Evolutionary conservation across 306 rosid genomes (phyloP).

Genomic region (Rosa lucieae): DNA sequence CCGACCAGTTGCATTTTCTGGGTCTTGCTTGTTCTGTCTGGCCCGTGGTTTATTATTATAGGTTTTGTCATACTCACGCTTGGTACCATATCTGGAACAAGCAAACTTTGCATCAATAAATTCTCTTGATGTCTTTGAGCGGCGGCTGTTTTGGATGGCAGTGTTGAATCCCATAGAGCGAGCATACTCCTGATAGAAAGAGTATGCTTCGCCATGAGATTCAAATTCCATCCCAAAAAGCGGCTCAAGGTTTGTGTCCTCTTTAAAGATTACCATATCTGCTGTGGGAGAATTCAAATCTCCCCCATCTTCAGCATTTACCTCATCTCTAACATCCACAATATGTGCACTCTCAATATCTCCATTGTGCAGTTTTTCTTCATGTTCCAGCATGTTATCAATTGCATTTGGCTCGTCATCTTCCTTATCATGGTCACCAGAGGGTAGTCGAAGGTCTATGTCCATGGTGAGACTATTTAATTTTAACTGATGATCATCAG

Average conservation of each 20-base stretch:
- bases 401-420: constrained; percentile 74
- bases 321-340: constrained; percentile 57
- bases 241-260: constrained; percentile 95
- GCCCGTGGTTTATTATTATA: constrained; percentile 80
- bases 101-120: constrained; percentile 99
- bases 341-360: constrained; percentile 59
- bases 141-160: constrained; percentile 96
- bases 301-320: constrained; percentile 67
- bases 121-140: constrained; percentile 95
- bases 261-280: constrained; percentile 72
- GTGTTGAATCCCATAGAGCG: constrained; percentile 98
- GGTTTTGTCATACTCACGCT: constrained; percentile 92
- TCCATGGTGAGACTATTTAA: constrained; percentile 58
- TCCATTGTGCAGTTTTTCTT: constrained; percentile 77
- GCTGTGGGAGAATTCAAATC: constrained; percentile 70
- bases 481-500: constrained; percentile 36
- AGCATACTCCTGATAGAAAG: constrained; percentile 98
- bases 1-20: constrained; percentile 86
- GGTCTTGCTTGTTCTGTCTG: constrained; percentile 88
- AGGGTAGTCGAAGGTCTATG: constrained; percentile 91
- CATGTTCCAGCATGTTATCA: constrained; percentile 70
- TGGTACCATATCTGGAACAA: constrained; percentile 94
- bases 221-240: constrained; percentile 99
- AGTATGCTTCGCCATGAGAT: constrained; percentile 93
- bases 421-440: constrained; percentile 84